Conservation (phyloP, 2,329 filamentous ascomycete species). For the Fusarium sp. region DNA sequence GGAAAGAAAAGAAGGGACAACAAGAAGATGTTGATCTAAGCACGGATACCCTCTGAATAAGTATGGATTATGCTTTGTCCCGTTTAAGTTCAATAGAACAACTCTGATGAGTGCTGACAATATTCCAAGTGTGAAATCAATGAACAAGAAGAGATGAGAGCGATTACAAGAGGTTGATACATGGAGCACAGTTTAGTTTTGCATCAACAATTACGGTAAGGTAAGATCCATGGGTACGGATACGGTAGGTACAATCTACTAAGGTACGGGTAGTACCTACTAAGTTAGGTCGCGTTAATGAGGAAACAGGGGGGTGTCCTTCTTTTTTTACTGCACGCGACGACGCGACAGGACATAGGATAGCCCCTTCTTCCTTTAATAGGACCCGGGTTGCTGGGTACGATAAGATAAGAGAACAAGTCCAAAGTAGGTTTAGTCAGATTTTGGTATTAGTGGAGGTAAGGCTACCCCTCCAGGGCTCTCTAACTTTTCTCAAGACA, state of each 20-base stretch:
- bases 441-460: neutral
- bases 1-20: slow-evolving; percentile 1
- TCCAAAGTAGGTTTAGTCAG: neutral
- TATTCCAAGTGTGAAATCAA: slow-evolving; percentile 15
- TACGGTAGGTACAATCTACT: slow-evolving; percentile 29
- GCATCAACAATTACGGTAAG: slow-evolving; percentile 14
- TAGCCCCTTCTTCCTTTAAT: slow-evolving; percentile 8
- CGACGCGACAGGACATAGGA: slow-evolving; percentile 29
- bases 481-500: slow-evolving; percentile 1
- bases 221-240: neutral
- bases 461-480: slow-evolving; percentile 9
- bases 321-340: slow-evolving; percentile 24
- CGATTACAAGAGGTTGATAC: slow-evolving; percentile 19
- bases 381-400: neutral
- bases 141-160: slow-evolving; percentile 17
- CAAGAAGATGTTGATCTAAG: neutral
- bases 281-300: slow-evolving; percentile 29
- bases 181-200: slow-evolving; percentile 31
- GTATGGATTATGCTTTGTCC: neutral
- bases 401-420: slow-evolving; percentile 35
- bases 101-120: slow-evolving; percentile 13
- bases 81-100: neutral
- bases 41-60: neutral
- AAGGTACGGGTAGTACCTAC: neutral
- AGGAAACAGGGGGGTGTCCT: slow-evolving; percentile 17